Conservation (phyloP, 805 yeast genomes). For the Saccharomycopsis sp. region DNA sequence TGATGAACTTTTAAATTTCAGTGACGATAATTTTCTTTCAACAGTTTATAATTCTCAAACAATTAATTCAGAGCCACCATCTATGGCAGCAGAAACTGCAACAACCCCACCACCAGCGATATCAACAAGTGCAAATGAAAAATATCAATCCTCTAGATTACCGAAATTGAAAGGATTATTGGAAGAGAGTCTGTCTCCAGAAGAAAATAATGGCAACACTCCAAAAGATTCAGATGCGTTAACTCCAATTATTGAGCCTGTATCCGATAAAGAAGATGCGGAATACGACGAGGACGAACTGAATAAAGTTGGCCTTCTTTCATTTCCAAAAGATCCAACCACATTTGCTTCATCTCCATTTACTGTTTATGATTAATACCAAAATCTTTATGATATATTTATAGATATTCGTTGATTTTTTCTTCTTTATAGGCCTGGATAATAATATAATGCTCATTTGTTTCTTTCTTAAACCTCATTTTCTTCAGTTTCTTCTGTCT, state of each 20-base stretch:
- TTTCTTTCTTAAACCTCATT: no score
- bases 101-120: conserved; percentile 1
- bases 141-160: not conserved
- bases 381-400: no score
- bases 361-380: conserved; percentile 14
- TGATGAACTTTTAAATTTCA: conserved; percentile 17
- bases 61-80: not conserved
- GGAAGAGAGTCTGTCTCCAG: conserved; percentile 6
- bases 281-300: conserved; percentile 1
- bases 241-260: conserved; percentile 19
- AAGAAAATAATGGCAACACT: conserved; percentile 14
- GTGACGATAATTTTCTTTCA: conserved; percentile 10
- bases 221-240: conserved; percentile 19
- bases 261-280: conserved; percentile 4
- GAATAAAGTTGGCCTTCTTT: not conserved
- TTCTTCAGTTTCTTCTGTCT: no score
- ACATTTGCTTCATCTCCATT: conserved; percentile 16
- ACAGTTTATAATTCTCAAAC: not conserved
- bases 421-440: no score
- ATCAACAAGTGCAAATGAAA: not conserved
- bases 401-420: no score
- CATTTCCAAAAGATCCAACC: not conserved
- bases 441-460: no score
- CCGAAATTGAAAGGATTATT: not conserved
- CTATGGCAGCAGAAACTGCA: not conserved